Percentiles rank a stretch among this genome's conserved stretches.
These are phyloP conservation scores for Aureobasidium pullulans DNA, from an alignment of 2,329 filamentous ascomycete species.

Conservation along the genomic window DNA sequence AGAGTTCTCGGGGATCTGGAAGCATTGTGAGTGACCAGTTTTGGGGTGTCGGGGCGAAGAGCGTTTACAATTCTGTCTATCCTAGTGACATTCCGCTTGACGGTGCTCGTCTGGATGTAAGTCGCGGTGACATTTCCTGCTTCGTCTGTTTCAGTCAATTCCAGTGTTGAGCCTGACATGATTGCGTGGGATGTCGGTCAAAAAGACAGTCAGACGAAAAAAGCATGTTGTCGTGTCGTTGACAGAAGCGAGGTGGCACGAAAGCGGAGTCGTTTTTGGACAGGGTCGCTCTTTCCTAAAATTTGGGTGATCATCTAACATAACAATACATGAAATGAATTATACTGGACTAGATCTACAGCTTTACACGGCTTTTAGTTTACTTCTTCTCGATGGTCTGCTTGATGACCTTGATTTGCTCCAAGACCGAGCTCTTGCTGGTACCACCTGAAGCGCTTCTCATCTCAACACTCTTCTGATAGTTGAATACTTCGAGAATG, in stretches of 20 bases:
- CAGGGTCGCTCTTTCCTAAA: background rate
- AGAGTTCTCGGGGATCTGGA: conserved; percentile 15
- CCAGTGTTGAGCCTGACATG: background rate
- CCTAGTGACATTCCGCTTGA: conserved; percentile 16
- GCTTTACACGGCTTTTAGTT: background rate
- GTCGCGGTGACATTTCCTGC: conserved; percentile 42
- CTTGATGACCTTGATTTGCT: conserved; percentile 54
- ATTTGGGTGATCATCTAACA: background rate
- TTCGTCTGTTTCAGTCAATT: conserved; percentile 40
- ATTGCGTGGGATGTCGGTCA: background rate
- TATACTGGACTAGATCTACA: background rate
- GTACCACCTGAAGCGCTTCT: conserved; percentile 71
- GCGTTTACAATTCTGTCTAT: conserved; percentile 16
- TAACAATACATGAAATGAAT: background rate
- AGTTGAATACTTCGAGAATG: conserved; percentile 65
- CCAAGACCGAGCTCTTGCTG: conserved; percentile 58
- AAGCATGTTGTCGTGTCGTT: background rate
- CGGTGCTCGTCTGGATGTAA: conserved; percentile 39
- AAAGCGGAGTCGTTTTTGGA: background rate
- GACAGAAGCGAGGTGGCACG: background rate
- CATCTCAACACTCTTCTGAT: conserved; percentile 75
- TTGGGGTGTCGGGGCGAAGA: conserved; percentile 3
- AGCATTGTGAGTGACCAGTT: conserved; percentile 3
- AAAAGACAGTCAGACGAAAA: background rate
- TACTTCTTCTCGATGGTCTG: conserved; percentile 28